phyloP scores from a whole-genome alignment of 1,284 basidiomycete species.

The Papiliotrema nemorosa region DNA sequence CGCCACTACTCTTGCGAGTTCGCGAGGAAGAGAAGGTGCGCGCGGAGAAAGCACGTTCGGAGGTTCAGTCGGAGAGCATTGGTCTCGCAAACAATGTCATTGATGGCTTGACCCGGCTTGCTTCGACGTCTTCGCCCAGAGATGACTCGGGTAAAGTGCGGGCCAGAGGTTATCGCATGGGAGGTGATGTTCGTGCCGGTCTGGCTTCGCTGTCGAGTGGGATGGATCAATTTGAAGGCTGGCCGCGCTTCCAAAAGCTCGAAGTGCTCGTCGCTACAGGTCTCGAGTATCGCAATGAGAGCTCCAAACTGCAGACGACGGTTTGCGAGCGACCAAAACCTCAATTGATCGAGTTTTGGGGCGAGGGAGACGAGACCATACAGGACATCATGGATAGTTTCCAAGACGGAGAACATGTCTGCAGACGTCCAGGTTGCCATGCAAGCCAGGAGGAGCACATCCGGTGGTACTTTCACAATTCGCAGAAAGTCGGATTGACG shows the following conservation, averaged over 20 bases:
- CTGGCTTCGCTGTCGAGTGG: conserved; percentile 17
- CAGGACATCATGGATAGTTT: conserved; percentile 3
- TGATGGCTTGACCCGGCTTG: conserved; percentile 9
- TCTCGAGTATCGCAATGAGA: conserved; percentile 2
- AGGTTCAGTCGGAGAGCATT: conserved; percentile 11
- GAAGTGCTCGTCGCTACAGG: conserved; percentile 22
- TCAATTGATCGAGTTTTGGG: conserved; percentile 1
- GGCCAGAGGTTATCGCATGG: conserved; percentile 28
- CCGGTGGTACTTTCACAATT: conserved; percentile 20
- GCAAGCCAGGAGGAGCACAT: conserved; percentile 18
- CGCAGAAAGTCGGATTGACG: conserved; percentile 11
- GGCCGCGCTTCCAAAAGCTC: conserved; percentile 25
- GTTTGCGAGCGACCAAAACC: conserved; percentile 2
- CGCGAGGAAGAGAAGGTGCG: conserved; percentile 22
- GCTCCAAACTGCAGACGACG: background rate
- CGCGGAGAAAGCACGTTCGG: conserved; percentile 18
- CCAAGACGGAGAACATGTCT: conserved; percentile 14
- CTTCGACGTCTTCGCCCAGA: background rate
- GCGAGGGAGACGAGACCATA: conserved; percentile 9
- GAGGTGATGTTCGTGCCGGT: conserved; percentile 35
- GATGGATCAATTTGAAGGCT: conserved; percentile 32
- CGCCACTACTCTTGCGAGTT: conserved; percentile 25
- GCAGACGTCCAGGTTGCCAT: conserved; percentile 21
- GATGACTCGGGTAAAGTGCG: conserved; percentile 12
- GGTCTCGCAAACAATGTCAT: background rate